These are phyloP conservation scores for Cornus florida DNA, from an alignment of 148 eudicot genomes.

Conservation along the genomic window DNA sequence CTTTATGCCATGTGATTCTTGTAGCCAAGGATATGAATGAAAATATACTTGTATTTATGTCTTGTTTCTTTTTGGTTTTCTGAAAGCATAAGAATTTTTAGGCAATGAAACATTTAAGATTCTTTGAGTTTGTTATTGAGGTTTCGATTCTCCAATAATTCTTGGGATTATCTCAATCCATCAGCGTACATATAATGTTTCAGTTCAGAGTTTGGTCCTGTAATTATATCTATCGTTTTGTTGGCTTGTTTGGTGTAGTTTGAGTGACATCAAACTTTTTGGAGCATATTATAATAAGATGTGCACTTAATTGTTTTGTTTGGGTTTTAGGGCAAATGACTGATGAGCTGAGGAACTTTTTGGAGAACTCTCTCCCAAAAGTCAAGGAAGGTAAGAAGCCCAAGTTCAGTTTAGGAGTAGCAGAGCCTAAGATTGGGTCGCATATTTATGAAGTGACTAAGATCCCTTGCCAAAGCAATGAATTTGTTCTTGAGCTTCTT, in stretches of 20 bases:
- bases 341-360: constrained; percentile 70
- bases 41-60: background rate
- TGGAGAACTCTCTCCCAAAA: constrained; percentile 70
- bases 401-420: constrained; percentile 70
- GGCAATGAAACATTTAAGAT: background rate
- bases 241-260: constrained; percentile 1
- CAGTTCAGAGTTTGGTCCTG: background rate
- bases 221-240: background rate
- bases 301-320: background rate
- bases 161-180: background rate
- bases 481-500: constrained; percentile 79
- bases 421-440: constrained; percentile 83
- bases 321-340: constrained; percentile 74
- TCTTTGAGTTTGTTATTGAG: background rate
- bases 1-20: background rate
- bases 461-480: constrained; percentile 81
- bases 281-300: background rate
- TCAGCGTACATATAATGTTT: background rate
- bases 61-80: too few relatives aligned
- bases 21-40: too few relatives aligned
- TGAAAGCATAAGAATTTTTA: background rate
- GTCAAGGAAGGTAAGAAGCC: constrained; percentile 71
- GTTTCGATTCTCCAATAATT: background rate
- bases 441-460: constrained; percentile 78
- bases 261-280: background rate